Evolutionary conservation across 371 early-diverging fungal genomes (phyloP), one percentile per base, ranked within the genome.

Genomic region (Phascolomyces articulosus): DNA sequence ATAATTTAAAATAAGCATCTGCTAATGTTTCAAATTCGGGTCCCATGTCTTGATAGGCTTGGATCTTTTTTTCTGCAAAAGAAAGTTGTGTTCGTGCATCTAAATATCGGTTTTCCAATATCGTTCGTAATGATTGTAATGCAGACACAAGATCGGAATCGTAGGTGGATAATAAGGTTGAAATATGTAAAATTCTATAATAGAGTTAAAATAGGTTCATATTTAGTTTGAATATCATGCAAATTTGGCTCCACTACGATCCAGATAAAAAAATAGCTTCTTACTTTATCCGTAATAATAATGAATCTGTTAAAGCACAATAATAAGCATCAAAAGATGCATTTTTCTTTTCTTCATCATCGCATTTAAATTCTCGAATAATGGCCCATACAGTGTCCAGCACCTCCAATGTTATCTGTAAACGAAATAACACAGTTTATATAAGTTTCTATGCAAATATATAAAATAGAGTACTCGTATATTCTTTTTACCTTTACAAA

Each of bases 21-120:
- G 51, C 59, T 26, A 68, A 23, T n/a, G 68, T 68, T 27, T 63
- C 68, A 31, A 66, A 63, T 31, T 68, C 68, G 15, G 63, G 59
- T 11, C 68, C 68, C 49, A 68, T 23, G 20, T 59, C 55, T 21
- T 63, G 44, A 10, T 68, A 68, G 3, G 34, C 55, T 23, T 60
- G 31, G 8, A 68, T 23, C 26, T 51, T 53, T 16, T 63, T 63
- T 23, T 68, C 58, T 4, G 47, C 55, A 55, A 59, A 60, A 0
- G 55, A 60, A 28, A 68, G 40, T 23, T 63, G 63, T 2, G n/a
- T 55, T 16, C 54, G 26, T 55, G 55, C 60, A 11, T 68, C 68
- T 3, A 47, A 27, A 13, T 48, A 44, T 44, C 60, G 60, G 7
- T 54, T 40, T 44, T 66, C 60, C 16, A 66, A 27, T 11, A 60